Percentiles rank a stretch among this genome's conserved stretches.
Conservation (phyloP, 257 asterid species). For the Paraleonurus japonicus region DNA sequence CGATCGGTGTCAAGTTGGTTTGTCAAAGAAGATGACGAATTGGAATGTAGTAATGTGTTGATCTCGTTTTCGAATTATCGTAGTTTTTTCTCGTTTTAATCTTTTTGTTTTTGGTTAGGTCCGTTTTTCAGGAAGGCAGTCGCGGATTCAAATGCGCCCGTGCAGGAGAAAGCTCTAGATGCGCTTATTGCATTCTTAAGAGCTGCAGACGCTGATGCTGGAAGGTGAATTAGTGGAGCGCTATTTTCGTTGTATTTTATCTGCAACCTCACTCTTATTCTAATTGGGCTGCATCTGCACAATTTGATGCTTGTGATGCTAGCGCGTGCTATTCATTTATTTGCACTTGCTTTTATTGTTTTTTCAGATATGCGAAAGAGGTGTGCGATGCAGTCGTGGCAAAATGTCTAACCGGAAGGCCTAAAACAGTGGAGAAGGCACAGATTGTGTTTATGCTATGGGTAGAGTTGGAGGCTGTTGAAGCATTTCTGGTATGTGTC, state of each 20-base stretch:
- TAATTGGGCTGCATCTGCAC: not conserved
- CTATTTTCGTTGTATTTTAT: slow-evolving; percentile 1
- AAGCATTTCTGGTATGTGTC: slow-evolving; percentile 78
- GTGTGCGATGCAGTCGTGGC: slow-evolving; percentile 94
- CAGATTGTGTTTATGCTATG: slow-evolving; percentile 82
- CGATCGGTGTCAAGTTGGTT: slow-evolving; percentile 37
- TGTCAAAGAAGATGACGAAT: slow-evolving; percentile 28
- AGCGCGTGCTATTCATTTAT: not conserved
- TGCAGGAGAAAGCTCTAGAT: slow-evolving; percentile 97
- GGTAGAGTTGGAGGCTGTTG: slow-evolving; percentile 98
- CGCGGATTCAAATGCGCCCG: slow-evolving; percentile 95
- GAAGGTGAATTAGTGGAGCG: slow-evolving; percentile 50
- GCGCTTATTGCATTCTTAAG: slow-evolving; percentile 86
- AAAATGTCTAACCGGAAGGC: slow-evolving; percentile 93
- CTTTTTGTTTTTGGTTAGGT: slow-evolving; percentile 44
- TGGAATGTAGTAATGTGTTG: slow-evolving; percentile 32
- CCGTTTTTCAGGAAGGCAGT: slow-evolving; percentile 77
- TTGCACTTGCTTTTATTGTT: not conserved
- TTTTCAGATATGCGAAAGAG: slow-evolving; percentile 78
- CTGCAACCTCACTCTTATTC: not conserved
- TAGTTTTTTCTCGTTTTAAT: slow-evolving; percentile 15
- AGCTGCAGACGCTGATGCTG: slow-evolving; percentile 97
- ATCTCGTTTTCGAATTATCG: slow-evolving; percentile 29
- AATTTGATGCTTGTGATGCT: not conserved
- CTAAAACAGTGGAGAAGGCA: slow-evolving; percentile 97